Evolutionary conservation across 345 rosid genomes (phyloP).

Genomic region (Capsella bursapastoris): DNA sequence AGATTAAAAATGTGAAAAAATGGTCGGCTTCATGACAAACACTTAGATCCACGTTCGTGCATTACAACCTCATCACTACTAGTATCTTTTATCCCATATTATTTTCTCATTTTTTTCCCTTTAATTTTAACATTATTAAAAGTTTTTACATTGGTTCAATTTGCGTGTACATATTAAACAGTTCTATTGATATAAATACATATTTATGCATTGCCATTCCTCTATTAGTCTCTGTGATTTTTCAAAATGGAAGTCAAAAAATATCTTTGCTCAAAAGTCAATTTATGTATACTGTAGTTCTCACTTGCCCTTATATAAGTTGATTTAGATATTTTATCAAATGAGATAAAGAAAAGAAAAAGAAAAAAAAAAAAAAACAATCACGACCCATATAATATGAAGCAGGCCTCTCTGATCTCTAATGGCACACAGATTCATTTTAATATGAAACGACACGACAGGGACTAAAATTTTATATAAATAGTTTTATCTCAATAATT

Average conservation of each 20-base stretch:
- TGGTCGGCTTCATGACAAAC: conserved; percentile 23
- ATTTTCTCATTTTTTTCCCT: not conserved
- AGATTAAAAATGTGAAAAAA: not conserved
- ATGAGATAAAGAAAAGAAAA: not conserved
- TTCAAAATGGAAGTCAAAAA: not conserved
- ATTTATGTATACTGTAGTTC: not conserved
- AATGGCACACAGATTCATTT: conserved; percentile 1
- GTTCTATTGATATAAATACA: not conserved
- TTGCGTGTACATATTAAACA: not conserved
- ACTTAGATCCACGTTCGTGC: conserved; percentile 25
- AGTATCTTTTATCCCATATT: not conserved
- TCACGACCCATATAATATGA: conserved; percentile 22
- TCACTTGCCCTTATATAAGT: not conserved
- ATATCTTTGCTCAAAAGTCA: not conserved
- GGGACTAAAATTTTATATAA: not conserved
- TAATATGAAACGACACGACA: conserved; percentile 6
- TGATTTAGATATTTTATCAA: not conserved
- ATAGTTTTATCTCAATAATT: conserved; percentile 17
- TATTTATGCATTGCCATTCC: not conserved
- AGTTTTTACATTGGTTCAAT: not conserved
- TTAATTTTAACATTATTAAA: not conserved
- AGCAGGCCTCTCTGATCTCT: conserved; percentile 14
- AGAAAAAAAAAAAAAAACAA: not conserved
- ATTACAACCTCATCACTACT: conserved; percentile 28
- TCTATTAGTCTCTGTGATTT: not conserved